Conservation (phyloP, 345 rosid species). For the Anacardium occidentale region DNA sequence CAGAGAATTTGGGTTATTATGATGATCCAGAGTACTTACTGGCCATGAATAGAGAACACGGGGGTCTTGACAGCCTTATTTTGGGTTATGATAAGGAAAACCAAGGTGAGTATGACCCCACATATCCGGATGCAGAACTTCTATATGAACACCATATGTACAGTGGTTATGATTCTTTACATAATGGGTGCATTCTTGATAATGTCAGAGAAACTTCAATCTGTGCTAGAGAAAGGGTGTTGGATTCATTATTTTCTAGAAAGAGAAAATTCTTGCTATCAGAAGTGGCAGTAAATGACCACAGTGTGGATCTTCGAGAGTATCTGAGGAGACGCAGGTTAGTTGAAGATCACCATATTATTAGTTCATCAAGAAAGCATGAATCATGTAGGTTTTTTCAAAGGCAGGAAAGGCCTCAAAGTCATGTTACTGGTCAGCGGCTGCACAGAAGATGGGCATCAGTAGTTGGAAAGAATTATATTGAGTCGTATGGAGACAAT, state of each 20-base stretch:
- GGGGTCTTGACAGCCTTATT: constrained; percentile 22
- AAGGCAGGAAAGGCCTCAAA: constrained; percentile 24
- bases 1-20: constrained; percentile 37
- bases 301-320: constrained; percentile 40
- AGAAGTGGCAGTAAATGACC: constrained; percentile 21
- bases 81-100: constrained; percentile 36
- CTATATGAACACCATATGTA: constrained; percentile 12
- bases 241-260: constrained; percentile 24
- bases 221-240: constrained; percentile 25
- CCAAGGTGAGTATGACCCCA: constrained; percentile 16
- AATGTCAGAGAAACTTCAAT: constrained; percentile 18
- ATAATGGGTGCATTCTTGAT: constrained; percentile 28
- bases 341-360: constrained; percentile 22
- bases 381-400: constrained; percentile 23
- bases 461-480: constrained; percentile 28
- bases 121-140: constrained; percentile 25
- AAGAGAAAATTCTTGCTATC: constrained; percentile 34
- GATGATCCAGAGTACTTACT: constrained; percentile 30
- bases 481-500: constrained; percentile 25
- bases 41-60: constrained; percentile 28
- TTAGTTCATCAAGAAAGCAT: constrained; percentile 29
- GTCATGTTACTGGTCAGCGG: constrained; percentile 24
- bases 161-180: constrained; percentile 26
- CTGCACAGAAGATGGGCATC: constrained; percentile 34
- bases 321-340: constrained; percentile 30